Percentiles rank a stretch among this genome's conserved stretches.
Conservation (phyloP, 306 rosid genomes). For the Sophora flavescens region DNA sequence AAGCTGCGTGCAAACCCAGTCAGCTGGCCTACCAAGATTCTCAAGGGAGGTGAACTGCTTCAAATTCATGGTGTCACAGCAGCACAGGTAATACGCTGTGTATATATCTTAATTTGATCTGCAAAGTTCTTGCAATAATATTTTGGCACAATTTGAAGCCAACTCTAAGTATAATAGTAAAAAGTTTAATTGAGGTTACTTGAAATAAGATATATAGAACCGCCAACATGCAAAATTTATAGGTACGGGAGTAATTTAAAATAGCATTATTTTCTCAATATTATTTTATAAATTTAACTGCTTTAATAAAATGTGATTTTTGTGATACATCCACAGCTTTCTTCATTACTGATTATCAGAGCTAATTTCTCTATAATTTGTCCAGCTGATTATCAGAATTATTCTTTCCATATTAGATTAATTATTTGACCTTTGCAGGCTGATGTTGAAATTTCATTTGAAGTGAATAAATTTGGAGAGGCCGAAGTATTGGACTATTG, state of each 20-base stretch:
- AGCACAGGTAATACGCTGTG: conserved; percentile 53
- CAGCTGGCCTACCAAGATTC: conserved; percentile 43
- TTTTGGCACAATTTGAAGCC: conserved; percentile 13
- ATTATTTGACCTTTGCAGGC: conserved; percentile 61
- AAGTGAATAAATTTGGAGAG: conserved; percentile 47
- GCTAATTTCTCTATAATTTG: too few relatives aligned
- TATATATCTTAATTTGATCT: neutral
- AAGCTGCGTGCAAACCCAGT: conserved; percentile 57
- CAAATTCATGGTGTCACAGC: conserved; percentile 64
- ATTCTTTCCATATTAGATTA: conserved; percentile 7
- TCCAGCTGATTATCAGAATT: too few relatives aligned
- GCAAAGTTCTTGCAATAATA: neutral
- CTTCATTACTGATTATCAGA: neutral
- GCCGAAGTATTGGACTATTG: conserved; percentile 61
- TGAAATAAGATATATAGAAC: neutral
- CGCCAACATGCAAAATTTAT: neutral
- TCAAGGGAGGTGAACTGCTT: conserved; percentile 55
- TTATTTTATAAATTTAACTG: neutral
- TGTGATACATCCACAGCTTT: neutral
- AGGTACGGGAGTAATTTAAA: neutral
- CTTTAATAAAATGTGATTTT: neutral
- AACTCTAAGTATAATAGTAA: neutral
- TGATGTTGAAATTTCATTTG: conserved; percentile 74
- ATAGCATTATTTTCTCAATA: neutral
- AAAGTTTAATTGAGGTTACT: neutral